Base-by-base conservation (phyloP, 129 eudicot species). In the Ambrosia artemisiifolia region DNA sequence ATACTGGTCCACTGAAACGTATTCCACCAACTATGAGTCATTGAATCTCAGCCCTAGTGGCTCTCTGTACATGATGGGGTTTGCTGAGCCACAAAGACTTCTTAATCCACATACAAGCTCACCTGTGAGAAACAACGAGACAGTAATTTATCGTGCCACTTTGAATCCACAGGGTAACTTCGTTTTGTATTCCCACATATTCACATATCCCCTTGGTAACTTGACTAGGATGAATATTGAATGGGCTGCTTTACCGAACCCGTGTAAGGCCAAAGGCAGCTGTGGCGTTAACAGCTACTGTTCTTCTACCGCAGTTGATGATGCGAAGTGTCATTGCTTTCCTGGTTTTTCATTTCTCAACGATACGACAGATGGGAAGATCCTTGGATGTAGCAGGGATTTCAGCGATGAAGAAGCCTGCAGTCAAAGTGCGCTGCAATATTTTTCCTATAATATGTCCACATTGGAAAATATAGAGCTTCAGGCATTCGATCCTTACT, bases 281-380 rank as follows among this genome's bases (percentile, higher is more conserved):
- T 80, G 84, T 70, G 84, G 84, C 9, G 30, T 8, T 33, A 80
- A 75, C 72, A 80, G 84, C 46, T 80, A 75, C 69, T 80, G 84
- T 67, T 2, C 12, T 54, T 17, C 3, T 6, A 62, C 3, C 20
- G 33, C 14, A 18, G 47, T 0, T 48, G 48, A 32, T 38, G 8
- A 11, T 0, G 24, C 14, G 0, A 53, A 75, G 46, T 80, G 84
- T 35, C 38, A 9, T 10, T 80, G 84, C 70, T 80, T 69, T 75
- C 84, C 84, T 42, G 84, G 77, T 47, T 80, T 69, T 44, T 32
- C 55, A 28, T 42, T 4, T 6, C 24, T 63, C 61, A 8, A 61
- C 32, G 53, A 20, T 2, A 35, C 78, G n/a, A 1, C n/a, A 74
- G 5, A 50, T 3, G 63, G 55, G 20, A 49, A 49, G 55, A 13